Percentiles rank a stretch among this genome's conserved stretches.
phyloP scores from a whole-genome alignment of 495 filamentous ascomycete genomes.

The Penicilliopsis zonata region DNA sequence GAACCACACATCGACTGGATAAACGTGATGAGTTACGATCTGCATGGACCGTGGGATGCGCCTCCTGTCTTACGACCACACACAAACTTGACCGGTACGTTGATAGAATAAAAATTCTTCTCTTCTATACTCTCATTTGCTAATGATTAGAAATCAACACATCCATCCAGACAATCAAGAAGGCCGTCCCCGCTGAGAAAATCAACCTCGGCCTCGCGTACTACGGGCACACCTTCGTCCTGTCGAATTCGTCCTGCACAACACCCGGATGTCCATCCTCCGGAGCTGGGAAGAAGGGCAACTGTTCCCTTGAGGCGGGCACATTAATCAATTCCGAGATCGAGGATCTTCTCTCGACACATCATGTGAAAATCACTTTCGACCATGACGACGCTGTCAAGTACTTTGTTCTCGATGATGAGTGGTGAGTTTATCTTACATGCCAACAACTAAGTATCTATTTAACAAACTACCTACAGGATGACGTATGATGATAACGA shows the following conservation, averaged over 20 bases:
- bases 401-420: background rate
- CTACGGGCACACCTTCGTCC: conserved; percentile 33
- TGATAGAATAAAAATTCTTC: background rate
- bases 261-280: conserved; percentile 13
- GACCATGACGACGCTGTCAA: background rate
- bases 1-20: conserved; percentile 29
- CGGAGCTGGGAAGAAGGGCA: conserved; percentile 9
- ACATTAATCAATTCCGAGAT: conserved; percentile 17
- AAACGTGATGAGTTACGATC: conserved; percentile 42
- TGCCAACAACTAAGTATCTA: background rate
- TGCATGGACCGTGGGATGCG: conserved; percentile 18
- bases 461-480: conserved; percentile 3
- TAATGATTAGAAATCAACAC: conserved; percentile 33
- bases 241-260: conserved; percentile 12
- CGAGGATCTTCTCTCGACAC: conserved; percentile 6
- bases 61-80: conserved; percentile 16
- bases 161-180: conserved; percentile 11
- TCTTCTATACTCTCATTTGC: background rate
- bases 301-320: conserved; percentile 13
- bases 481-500: conserved; percentile 5
- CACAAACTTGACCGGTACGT: conserved; percentile 37
- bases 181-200: conserved; percentile 28
- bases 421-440: background rate
- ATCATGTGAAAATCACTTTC: background rate
- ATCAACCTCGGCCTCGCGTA: conserved; percentile 33